Conservation (phyloP, 2,329 filamentous ascomycete species). For the Helicocarpus griseus region DNA sequence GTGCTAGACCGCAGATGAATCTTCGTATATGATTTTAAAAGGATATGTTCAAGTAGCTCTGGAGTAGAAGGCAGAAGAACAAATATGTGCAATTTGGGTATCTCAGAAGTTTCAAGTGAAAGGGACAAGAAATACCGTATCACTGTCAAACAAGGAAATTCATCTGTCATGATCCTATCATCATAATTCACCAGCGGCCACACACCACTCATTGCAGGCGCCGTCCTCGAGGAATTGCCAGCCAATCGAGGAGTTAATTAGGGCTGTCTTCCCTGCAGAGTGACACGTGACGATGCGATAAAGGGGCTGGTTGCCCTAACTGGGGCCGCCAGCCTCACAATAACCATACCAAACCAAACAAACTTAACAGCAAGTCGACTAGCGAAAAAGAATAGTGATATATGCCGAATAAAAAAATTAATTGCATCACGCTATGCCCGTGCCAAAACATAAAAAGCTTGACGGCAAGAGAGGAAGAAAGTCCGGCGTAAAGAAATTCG, state of each 20-base stretch:
- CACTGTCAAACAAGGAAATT: background rate
- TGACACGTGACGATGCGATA: background rate
- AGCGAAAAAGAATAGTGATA: too few relatives aligned
- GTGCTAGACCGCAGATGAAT: too few relatives aligned
- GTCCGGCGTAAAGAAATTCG: background rate
- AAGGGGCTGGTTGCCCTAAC: too few relatives aligned
- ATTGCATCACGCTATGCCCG: too few relatives aligned
- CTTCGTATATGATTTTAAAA: background rate
- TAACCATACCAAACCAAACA: too few relatives aligned
- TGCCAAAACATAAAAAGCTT: too few relatives aligned
- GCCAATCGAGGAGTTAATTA: too few relatives aligned
- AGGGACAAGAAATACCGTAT: background rate
- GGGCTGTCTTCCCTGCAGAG: background rate
- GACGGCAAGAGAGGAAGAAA: background rate
- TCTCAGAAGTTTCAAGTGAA: background rate
- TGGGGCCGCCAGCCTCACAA: too few relatives aligned
- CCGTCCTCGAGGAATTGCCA: too few relatives aligned
- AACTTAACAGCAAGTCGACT: too few relatives aligned
- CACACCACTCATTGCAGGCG: too few relatives aligned
- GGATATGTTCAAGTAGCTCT: background rate
- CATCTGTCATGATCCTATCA: background rate
- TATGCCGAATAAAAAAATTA: too few relatives aligned
- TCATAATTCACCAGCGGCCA: background rate
- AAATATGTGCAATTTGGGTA: background rate
- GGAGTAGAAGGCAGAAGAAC: background rate